Base-by-base conservation (phyloP, 164 flowering plant species). In the Umbellularia californica region DNA sequence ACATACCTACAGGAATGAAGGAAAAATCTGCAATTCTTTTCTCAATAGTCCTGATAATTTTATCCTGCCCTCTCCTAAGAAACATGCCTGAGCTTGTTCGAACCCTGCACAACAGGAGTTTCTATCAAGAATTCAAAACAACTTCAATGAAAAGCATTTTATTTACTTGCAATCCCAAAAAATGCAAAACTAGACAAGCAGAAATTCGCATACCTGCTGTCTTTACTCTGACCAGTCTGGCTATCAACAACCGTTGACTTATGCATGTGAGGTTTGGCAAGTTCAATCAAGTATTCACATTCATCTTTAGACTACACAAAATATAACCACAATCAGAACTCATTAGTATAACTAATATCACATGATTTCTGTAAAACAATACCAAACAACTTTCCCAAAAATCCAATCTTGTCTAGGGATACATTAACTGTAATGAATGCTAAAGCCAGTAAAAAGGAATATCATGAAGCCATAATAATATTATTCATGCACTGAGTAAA, bases 11-110 rank as follows among this genome's bases (percentile, higher is more conserved):
- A 75, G 99, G 99, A 71, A 95, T 89, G 82, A 92, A 91, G 65
- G 92, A 84, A 73, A 83, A 93, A 68, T 95, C 98, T 25, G 99
- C 97, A 68, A 93, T 93, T 72, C 99, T 83, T 79, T 93, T 87
- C 83, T 95, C 99, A 52, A 95, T 88, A 58, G 71, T 74, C 75
- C 87, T 82, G 72, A 91, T 79, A 28, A 89, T 76, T 79, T 89
- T 86, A 82, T 95, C 93, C 23, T 74, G 82, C 51, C 98, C 99
- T 79, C 98, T 88, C 74, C 41, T 75, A 60, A 92, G 79, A 81
- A 93, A 95, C 81, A 78, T 93, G 68, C 99, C 99, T 55, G 97
- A 90, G 80, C 99, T 93, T 22, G 99, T 95, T 1, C 99, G 92
- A 28, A 89, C 96, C 88, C 98, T 93, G 76, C 62, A 78, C 12